Evolutionary conservation across 2,329 filamentous ascomycete genomes (phyloP).

Genomic region (Neofusicoccum umdonicola): DNA sequence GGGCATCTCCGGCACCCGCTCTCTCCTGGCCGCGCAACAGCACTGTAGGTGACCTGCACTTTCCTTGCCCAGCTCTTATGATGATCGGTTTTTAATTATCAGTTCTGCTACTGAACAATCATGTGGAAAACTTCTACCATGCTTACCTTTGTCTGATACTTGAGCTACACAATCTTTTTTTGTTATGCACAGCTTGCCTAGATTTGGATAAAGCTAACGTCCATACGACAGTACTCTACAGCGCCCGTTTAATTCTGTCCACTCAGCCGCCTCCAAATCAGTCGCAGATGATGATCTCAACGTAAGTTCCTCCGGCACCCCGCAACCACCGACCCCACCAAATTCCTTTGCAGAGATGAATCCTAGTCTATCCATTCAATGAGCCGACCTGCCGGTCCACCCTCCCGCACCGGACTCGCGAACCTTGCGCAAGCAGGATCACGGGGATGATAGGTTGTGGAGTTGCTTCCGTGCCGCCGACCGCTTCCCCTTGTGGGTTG

Average conservation of each 20-base stretch:
- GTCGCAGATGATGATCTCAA: not conserved
- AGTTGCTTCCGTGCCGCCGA: conserved; percentile 51
- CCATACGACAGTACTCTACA: not conserved
- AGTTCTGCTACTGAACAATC: conserved; percentile 63
- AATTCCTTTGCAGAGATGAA: conserved; percentile 50
- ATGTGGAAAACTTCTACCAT: conserved; percentile 59
- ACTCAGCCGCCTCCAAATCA: not conserved
- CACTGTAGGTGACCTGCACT: not conserved
- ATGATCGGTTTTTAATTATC: conserved; percentile 51
- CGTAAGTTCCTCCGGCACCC: conserved; percentile 12
- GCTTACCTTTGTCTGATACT: conserved; percentile 55
- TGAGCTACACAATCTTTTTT: not conserved
- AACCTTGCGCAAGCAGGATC: conserved; percentile 39
- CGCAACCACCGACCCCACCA: not conserved
- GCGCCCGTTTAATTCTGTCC: not conserved
- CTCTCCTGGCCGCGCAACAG: not conserved
- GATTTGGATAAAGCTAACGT: conserved; percentile 9
- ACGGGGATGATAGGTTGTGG: conserved; percentile 68
- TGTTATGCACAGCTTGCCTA: not conserved
- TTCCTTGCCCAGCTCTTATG: conserved; percentile 30
- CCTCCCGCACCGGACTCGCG: conserved; percentile 67
- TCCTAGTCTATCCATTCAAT: conserved; percentile 64
- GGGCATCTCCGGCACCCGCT: not conserved
- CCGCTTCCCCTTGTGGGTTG: conserved; percentile 29
- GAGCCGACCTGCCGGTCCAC: conserved; percentile 63